Evolutionary conservation across 2,329 filamentous ascomycete genomes (phyloP), one percentile per base, ranked within the genome.

Genomic region (Xylaria arbuscula): DNA sequence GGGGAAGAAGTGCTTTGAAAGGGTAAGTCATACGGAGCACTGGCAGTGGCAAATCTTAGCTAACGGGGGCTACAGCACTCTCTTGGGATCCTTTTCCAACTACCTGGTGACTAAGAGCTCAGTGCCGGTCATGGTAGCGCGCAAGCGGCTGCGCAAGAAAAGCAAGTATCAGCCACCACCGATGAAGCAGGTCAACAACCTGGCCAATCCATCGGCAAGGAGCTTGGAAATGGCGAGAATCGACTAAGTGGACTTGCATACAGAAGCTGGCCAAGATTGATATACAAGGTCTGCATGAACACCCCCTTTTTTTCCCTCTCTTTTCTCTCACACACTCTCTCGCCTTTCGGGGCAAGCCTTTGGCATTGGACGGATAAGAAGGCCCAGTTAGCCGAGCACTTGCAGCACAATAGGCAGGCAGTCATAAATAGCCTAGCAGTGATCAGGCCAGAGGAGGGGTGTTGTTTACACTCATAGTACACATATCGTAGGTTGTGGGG

Each of bases 101-200:
- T 99, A 99, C 77, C 86, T 99, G 8, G 94, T 99, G 38, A 97
- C 94, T 45, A 98, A 98, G 83, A 97, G 93, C 71, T 97, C 93
- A 2, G 94, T 97, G 17, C 96, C 96, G 0, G 96, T 99, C 68
- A 99, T 99, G 96, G 96, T 98, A 42, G 96, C 96, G 8, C 87
- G 96, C 67, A 98, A 97, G 84, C 91, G 93, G 66, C 85, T 98
- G 51, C 87, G 92, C 57, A 97, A 97, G 80, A 92, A 97, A 81
- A 90, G 89, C 78, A 94, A 95, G 78, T 92, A 92, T 79, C 92
- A 91, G 80, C 88, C 88, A 69, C 86, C 89, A 19, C 88, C 89
- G 51, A 83, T 93, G 68, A 89, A 89, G 67, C 88, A 96, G 72
- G 90, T 93, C 70, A 97, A 97, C 80, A 95, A 97, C 74, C 85